Percentiles rank a stretch among this genome's conserved stretches.
Evolutionary conservation across 495 filamentous ascomycete species (phyloP).

Genomic region (Talaromyces wortmannii): DNA sequence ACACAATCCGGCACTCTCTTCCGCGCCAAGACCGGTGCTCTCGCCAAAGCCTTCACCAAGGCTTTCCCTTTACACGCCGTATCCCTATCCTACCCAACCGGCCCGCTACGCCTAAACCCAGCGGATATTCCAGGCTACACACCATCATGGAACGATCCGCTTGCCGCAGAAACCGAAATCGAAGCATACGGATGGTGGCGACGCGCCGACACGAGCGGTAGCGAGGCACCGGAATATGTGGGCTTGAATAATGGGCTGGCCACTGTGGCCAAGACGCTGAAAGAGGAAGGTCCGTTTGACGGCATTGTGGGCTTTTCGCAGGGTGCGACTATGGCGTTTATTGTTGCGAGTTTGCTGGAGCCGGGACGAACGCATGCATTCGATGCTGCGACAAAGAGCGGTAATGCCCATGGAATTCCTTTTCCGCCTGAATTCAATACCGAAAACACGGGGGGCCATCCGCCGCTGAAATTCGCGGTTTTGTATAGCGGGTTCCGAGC

Average conservation of each 20-base stretch:
- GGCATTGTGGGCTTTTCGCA: conserved; percentile 74
- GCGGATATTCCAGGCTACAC: conserved; percentile 67
- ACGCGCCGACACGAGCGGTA: conserved; percentile 39
- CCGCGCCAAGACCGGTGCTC: conserved; percentile 80
- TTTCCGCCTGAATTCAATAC: conserved; percentile 49
- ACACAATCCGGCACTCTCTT: conserved; percentile 87
- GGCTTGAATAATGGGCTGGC: conserved; percentile 59
- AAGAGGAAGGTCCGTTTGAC: conserved; percentile 56
- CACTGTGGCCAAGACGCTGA: conserved; percentile 50
- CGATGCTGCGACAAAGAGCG: conserved; percentile 14
- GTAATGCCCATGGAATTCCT: conserved; percentile 19
- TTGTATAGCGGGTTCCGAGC: conserved; percentile 75
- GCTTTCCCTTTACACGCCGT: conserved; percentile 51
- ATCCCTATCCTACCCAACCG: conserved; percentile 46
- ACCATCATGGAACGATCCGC: conserved; percentile 15
- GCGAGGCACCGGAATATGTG: conserved; percentile 45
- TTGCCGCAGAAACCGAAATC: conserved; percentile 24
- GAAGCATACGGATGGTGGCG: conserved; percentile 86
- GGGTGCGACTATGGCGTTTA: conserved; percentile 56
- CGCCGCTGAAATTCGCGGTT: conserved; percentile 69
- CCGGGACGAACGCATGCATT: conserved; percentile 38
- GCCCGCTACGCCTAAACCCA: conserved; percentile 48
- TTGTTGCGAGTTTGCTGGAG: conserved; percentile 67
- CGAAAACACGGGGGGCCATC: conserved; percentile 30
- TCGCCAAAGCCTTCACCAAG: conserved; percentile 75